Percentiles rank a stretch among this genome's conserved stretches.
These are phyloP conservation scores for Flaveria sonorensis DNA, from an alignment of 129 eudicot genomes.

Conservation along the genomic window DNA sequence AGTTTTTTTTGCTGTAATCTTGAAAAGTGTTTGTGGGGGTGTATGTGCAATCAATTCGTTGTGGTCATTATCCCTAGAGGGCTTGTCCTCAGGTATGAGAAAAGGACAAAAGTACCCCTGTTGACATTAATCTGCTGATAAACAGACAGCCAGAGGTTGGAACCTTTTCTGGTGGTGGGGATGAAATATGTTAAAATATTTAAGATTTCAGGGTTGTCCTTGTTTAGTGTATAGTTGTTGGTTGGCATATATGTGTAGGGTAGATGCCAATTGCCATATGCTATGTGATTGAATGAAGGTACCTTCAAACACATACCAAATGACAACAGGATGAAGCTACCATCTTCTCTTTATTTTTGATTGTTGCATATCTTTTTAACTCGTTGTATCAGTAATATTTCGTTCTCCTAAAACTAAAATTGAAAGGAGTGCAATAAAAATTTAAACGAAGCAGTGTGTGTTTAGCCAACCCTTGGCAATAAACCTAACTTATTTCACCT, in stretches of 20 bases:
- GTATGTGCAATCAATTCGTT: conserved; percentile 24
- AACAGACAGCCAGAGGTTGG: conserved; percentile 23
- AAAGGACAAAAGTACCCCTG: conserved; percentile 29
- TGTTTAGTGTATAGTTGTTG: conserved; percentile 24
- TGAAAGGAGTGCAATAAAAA: too few species aligned
- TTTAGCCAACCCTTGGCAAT: too few species aligned
- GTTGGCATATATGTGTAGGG: not conserved
- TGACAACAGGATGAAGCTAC: too few species aligned
- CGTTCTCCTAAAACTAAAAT: too few species aligned
- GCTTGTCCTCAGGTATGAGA: not conserved
- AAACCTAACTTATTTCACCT: not conserved
- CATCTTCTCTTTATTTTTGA: too few species aligned
- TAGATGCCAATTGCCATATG: conserved; percentile 4
- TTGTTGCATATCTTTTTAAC: too few species aligned
- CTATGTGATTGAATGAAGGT: not conserved
- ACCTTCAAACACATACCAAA: too few species aligned
- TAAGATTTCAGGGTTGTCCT: conserved; percentile 28
- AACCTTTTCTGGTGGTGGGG: conserved; percentile 27
- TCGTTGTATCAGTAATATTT: too few species aligned
- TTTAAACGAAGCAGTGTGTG: too few species aligned
- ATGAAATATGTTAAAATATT: conserved; percentile 7
- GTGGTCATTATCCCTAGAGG: conserved; percentile 16
- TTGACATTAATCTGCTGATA: conserved; percentile 1
- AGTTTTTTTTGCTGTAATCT: conserved; percentile 17
- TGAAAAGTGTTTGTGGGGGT: conserved; percentile 23